phyloP scores from a whole-genome alignment of 2,329 filamentous ascomycete genomes.

The Coleophoma cylindrospora region DNA sequence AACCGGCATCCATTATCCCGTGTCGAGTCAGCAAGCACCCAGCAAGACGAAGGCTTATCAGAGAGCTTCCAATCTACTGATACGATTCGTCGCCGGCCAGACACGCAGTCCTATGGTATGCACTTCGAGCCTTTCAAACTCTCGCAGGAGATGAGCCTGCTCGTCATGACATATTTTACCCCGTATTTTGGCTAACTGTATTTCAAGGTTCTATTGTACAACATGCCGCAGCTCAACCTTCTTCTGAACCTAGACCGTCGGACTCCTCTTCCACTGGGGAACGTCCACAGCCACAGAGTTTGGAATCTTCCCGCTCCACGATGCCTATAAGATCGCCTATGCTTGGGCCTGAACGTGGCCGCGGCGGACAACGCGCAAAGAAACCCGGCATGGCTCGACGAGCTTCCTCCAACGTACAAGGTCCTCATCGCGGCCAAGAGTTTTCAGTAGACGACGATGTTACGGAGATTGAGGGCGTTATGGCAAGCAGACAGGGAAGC shows the following conservation, averaged over 20 bases:
- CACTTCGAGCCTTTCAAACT: constrained; percentile 5
- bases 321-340: constrained; percentile 22
- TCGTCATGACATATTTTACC: constrained; percentile 2
- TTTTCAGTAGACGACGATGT: constrained; percentile 91
- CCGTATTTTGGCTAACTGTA: constrained; percentile 1
- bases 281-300: constrained; percentile 17
- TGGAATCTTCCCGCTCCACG: constrained; percentile 24
- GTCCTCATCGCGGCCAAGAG: constrained; percentile 74
- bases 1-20: constrained; percentile 34
- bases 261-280: constrained; percentile 20
- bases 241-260: constrained; percentile 18
- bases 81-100: constrained; percentile 52
- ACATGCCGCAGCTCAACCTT: constrained; percentile 4
- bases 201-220: constrained; percentile 20
- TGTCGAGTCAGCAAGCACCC: constrained; percentile 19
- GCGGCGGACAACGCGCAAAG: constrained; percentile 28
- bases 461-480: constrained; percentile 71
- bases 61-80: constrained; percentile 56
- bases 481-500: constrained; percentile 37
- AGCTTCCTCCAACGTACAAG: constrained; percentile 64
- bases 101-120: constrained; percentile 48
- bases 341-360: constrained; percentile 25
- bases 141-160: too few relatives aligned
- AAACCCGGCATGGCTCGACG: constrained; percentile 73
- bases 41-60: constrained; percentile 38